Evolutionary conservation across 768 basidiomycete genomes (phyloP), one percentile per base, ranked within the genome.

Genomic region (Russula virescens): DNA sequence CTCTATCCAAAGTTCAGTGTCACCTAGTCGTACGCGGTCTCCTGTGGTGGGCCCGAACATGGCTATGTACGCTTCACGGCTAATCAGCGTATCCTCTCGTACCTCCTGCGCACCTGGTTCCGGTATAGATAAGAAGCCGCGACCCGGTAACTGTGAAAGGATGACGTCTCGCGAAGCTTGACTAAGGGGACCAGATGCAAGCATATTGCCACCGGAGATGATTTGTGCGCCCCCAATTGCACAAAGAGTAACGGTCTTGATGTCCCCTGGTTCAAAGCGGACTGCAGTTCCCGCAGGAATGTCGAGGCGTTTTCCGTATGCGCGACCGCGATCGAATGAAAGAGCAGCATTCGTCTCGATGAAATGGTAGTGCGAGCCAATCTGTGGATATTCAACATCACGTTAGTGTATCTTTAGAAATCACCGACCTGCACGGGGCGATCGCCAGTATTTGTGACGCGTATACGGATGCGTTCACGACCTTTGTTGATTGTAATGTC

Each of bases 31-130:
- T 31, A 99, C 81, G 23, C 87, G 79, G 75, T 99, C 96, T 0
- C 96, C 97, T 1, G 82, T 83, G 0, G 97, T 98, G 0, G 97
- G 97, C 0, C 97, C 97, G 74, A 84, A 99, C 94, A 98, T 97
- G 7, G 88, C 85, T 5, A 91, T 86, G 74, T 98, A 98, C 48
- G 84, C 78, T 48, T 89, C 84, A 48, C 89, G 77, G 26, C 81
- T 77, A 19, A 94, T 79, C 28, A 80, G 79, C 34, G 81, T 83
- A 58, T 87, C 83, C 56, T 43, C 66, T 34, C 68, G 67, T 11
- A 89, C 78, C 51, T 81, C 78, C 25, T 77, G 70, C 6, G 83
- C 84, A 9, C 80, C 82, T 5, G 86, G 88, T 66, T 94, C 84
- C 2, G 85, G 80, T 4, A 78, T 74, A 74, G 95, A 86, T 7